Percentiles rank a stretch among this genome's conserved stretches.
Conservation (phyloP, 2,329 filamentous ascomycete genomes). For the Zarea fungicola region DNA sequence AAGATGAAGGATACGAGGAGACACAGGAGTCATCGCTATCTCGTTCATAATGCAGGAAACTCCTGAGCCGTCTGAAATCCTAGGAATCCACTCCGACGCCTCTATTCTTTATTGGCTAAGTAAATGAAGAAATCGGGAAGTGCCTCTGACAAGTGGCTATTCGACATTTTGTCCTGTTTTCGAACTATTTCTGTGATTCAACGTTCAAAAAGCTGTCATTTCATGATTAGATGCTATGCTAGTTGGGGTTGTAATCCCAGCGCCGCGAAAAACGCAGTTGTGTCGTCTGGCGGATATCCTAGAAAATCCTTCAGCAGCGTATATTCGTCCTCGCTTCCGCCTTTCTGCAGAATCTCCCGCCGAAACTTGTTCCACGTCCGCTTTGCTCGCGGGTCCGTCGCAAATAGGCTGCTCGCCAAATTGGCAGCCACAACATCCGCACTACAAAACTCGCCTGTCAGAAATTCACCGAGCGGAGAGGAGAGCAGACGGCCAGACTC, state of each 20-base stretch:
- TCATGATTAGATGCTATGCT: background rate
- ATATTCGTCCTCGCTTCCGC: background rate
- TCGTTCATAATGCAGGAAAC: no score
- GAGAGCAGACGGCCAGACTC: background rate
- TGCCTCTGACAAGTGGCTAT: no score
- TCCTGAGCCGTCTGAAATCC: no score
- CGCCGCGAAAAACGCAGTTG: background rate
- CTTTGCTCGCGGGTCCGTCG: background rate
- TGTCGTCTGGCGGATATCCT: background rate
- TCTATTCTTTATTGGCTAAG: no score
- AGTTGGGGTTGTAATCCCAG: background rate
- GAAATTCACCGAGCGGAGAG: background rate
- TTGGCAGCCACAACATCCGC: slow-evolving; percentile 1
- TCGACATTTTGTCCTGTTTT: no score
- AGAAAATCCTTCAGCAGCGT: background rate
- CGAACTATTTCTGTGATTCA: no score
- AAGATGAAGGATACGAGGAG: no score
- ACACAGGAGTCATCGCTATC: no score
- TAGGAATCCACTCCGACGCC: no score
- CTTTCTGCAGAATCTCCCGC: background rate
- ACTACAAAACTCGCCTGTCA: background rate
- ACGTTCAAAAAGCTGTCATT: no score
- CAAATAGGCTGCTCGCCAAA: background rate
- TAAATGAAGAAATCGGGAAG: no score
- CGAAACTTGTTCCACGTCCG: background rate